Evolutionary conservation across 495 filamentous ascomycete species (phyloP).

Genomic region (Cudoniella acicularis): DNA sequence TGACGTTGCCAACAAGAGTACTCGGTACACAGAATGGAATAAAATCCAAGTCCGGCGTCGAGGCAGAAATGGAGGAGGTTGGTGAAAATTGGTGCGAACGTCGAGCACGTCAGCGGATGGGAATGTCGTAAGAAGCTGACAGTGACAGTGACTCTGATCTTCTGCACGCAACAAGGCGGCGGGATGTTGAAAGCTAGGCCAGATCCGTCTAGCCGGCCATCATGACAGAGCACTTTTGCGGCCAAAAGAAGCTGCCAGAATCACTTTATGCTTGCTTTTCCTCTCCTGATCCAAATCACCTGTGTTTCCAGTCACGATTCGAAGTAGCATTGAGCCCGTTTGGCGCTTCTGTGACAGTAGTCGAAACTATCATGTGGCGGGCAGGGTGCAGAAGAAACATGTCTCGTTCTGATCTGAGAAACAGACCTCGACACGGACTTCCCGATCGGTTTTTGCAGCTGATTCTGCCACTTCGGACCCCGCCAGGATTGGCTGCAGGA

Average conservation of each 20-base stretch:
- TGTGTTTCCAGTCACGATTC: neutral
- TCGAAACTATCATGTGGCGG: neutral
- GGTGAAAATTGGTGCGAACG: slow-evolving; percentile 10
- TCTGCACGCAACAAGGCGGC: neutral
- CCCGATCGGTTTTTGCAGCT: neutral
- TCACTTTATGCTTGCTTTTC: neutral
- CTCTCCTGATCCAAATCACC: neutral
- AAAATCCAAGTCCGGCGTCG: slow-evolving; percentile 6
- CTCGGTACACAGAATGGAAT: slow-evolving; percentile 13
- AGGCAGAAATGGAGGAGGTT: slow-evolving; percentile 22
- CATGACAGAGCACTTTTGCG: neutral
- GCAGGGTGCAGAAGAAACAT: neutral
- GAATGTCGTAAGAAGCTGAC: slow-evolving; percentile 4
- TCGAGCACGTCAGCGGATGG: slow-evolving; percentile 5
- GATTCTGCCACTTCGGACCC: neutral
- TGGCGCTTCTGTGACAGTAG: neutral
- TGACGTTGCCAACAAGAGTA: neutral
- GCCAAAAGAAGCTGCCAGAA: neutral
- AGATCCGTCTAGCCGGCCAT: neutral
- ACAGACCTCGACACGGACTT: neutral
- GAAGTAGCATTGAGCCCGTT: no score
- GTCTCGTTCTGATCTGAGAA: neutral
- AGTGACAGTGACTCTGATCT: neutral
- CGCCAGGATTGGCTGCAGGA: neutral
- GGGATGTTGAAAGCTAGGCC: neutral